Conservation (phyloP, 2,329 filamentous ascomycete genomes). For the Iodosphaeria phyllophila region DNA sequence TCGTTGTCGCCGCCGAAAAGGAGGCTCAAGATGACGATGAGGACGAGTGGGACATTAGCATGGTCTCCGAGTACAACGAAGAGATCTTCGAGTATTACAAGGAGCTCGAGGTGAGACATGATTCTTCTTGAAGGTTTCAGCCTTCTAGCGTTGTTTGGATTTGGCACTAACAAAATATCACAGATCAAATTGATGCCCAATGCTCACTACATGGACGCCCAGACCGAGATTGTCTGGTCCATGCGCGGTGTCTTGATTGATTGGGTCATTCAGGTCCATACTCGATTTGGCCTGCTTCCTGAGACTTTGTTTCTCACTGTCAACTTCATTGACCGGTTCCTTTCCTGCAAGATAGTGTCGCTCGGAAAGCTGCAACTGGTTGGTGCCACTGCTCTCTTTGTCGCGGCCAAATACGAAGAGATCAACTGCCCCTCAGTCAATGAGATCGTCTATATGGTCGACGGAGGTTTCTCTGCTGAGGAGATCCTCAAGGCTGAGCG, state of each 20-base stretch:
- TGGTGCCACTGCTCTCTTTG: constrained; percentile 84
- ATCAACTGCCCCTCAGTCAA: constrained; percentile 91
- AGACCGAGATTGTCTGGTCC: constrained; percentile 96
- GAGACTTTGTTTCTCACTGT: constrained; percentile 90
- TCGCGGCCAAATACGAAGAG: constrained; percentile 96
- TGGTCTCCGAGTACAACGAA: constrained; percentile 93
- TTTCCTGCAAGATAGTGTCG: constrained; percentile 87
- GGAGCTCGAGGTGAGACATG: constrained; percentile 53
- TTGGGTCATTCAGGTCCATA: constrained; percentile 93
- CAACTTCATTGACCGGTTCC: constrained; percentile 95
- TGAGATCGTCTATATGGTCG: constrained; percentile 98
- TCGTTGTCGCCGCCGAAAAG: constrained; percentile 46
- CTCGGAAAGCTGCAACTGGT: constrained; percentile 90
- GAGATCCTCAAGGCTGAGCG: constrained; percentile 95
- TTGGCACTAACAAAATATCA: constrained; percentile 6
- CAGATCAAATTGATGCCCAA: constrained; percentile 71
- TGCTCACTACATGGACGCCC: constrained; percentile 88
- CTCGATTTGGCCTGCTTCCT: constrained; percentile 74
- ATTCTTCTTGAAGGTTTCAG: neutral
- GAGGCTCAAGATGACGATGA: constrained; percentile 66
- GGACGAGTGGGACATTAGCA: constrained; percentile 82
- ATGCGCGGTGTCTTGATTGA: constrained; percentile 97
- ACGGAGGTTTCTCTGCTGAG: constrained; percentile 70
- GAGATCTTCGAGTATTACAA: constrained; percentile 93
- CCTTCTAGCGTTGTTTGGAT: neutral